Conservation (phyloP, 495 filamentous ascomycete species). For the Penicillium bialowiezense region DNA sequence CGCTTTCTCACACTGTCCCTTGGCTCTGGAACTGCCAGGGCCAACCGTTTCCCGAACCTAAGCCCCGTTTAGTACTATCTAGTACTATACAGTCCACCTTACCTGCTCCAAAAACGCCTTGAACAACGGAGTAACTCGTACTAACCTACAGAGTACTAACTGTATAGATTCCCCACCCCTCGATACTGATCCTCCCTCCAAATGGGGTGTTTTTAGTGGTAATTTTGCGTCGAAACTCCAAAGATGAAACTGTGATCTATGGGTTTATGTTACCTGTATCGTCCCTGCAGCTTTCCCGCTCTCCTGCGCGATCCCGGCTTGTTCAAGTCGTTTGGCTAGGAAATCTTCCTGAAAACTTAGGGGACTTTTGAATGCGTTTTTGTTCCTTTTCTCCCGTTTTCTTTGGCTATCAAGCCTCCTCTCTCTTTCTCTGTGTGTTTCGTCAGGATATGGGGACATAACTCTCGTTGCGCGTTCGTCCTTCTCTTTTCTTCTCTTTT, state of each 20-base stretch:
- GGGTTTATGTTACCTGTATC: constrained; percentile 6
- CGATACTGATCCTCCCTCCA: constrained; percentile 18
- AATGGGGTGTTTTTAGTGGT: constrained; percentile 5
- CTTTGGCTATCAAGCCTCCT: constrained; percentile 22
- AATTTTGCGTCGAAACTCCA: constrained; percentile 17
- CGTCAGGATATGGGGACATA: constrained; percentile 16
- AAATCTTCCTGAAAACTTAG: constrained; percentile 16
- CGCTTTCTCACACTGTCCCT: constrained; percentile 15
- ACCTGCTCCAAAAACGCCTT: no score
- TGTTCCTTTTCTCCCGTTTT: constrained; percentile 14
- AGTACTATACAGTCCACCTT: not conserved
- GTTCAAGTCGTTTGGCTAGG: constrained; percentile 33
- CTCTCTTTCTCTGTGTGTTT: constrained; percentile 10
- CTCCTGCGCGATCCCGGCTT: constrained; percentile 38
- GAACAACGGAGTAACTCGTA: no score
- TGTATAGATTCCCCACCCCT: constrained; percentile 13
- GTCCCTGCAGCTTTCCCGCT: constrained; percentile 41
- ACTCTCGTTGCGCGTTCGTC: constrained; percentile 12
- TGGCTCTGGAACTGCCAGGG: constrained; percentile 27
- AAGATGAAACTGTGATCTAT: constrained; percentile 4
- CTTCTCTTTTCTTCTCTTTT: constrained; percentile 7
- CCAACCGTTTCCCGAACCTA: constrained; percentile 20
- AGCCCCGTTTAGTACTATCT: not conserved
- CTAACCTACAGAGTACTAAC: no score
- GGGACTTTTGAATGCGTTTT: constrained; percentile 18